These are phyloP conservation scores for Fusarium domesticum DNA, from an alignment of 2,329 filamentous ascomycete species.

Conservation along the genomic window DNA sequence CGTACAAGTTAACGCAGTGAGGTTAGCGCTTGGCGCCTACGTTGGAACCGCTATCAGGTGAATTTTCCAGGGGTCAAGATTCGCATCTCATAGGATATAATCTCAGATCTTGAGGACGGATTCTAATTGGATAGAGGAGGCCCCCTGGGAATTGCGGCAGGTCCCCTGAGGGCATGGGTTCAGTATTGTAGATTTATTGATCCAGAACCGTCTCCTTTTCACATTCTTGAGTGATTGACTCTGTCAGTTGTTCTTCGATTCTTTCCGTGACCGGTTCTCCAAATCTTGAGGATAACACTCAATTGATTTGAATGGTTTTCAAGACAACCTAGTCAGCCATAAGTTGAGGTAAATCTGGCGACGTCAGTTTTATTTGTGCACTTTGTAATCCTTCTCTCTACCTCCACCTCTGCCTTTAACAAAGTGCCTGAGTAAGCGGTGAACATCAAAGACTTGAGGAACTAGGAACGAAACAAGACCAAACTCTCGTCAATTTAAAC, in stretches of 20 bases:
- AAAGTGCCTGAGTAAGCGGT: slow-evolving; percentile 17
- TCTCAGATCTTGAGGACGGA: not conserved
- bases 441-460: slow-evolving; percentile 7
- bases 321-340: not conserved
- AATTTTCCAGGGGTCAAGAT: not conserved
- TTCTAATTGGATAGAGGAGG: not conserved
- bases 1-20: not conserved
- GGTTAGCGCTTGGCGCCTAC: not conserved
- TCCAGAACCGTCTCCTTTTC: not conserved
- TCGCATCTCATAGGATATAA: not conserved
- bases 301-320: not conserved
- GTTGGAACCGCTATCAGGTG: too few species aligned
- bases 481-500: slow-evolving; percentile 1
- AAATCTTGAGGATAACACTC: not conserved
- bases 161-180: not conserved
- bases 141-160: not conserved
- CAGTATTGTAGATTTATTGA: not conserved
- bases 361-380: not conserved
- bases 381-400: not conserved
- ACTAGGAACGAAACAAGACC: slow-evolving; percentile 1
- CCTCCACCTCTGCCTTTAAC: not conserved
- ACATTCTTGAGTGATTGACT: not conserved
- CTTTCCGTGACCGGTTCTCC: not conserved
- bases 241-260: not conserved
- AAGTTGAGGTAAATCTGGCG: not conserved